A percentile compares a stretch with the other conserved stretches of the same genome.
phyloP scores from a whole-genome alignment of 2,329 filamentous ascomycete species.

The Sclerotinia nivalis region DNA sequence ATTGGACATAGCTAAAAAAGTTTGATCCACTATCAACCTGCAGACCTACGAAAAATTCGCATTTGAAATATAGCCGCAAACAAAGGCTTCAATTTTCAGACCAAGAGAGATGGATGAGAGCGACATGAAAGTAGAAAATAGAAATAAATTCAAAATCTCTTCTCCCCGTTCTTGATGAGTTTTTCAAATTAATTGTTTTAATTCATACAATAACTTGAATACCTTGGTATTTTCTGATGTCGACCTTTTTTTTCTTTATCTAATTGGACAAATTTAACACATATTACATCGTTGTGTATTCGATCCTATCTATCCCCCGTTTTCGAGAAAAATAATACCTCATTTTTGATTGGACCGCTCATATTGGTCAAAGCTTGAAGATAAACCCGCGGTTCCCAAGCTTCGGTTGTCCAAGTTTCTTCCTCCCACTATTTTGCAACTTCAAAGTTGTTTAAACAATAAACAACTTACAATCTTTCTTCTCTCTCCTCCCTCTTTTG shows the following conservation, averaged over 20 bases:
- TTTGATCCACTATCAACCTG: background rate
- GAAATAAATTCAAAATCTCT: background rate
- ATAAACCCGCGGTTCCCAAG: slow-evolving; percentile 13
- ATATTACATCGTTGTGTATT: slow-evolving; percentile 5
- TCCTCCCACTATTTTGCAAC: slow-evolving; percentile 20
- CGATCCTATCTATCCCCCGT: background rate
- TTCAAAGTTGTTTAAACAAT: slow-evolving; percentile 13
- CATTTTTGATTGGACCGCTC: background rate
- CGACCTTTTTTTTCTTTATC: too few relatives aligned
- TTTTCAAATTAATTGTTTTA: background rate
- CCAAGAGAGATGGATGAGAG: background rate
- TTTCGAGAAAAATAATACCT: slow-evolving; percentile 8
- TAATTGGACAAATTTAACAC: background rate
- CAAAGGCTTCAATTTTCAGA: background rate
- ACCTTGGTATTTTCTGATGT: background rate
- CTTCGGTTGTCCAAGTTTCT: slow-evolving; percentile 18
- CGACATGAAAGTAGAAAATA: background rate
- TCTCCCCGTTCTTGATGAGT: background rate
- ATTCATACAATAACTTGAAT: background rate
- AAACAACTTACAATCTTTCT: slow-evolving; percentile 27
- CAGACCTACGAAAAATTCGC: slow-evolving; percentile 22
- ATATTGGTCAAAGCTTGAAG: slow-evolving; percentile 6
- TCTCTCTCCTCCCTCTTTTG: slow-evolving; percentile 26
- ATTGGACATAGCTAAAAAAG: background rate
- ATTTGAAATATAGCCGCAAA: slow-evolving; percentile 15